A percentile compares a stretch with the other conserved stretches of the same genome.
phyloP scores from a whole-genome alignment of 2,329 filamentous ascomycete species.

The Didymella lethalis region DNA sequence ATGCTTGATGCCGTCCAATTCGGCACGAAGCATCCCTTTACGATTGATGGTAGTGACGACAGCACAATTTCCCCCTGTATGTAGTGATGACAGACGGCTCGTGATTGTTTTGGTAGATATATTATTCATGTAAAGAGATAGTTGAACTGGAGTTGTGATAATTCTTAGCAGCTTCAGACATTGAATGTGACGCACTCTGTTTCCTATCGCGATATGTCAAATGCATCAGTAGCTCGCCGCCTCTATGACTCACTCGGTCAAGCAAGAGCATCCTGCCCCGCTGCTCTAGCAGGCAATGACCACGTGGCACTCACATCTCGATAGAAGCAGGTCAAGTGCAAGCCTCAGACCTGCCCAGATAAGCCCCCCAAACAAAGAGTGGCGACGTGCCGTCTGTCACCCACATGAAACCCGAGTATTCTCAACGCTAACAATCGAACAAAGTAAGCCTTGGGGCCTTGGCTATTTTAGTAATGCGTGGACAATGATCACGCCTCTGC shows the following conservation, averaged over 20 bases:
- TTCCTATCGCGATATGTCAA: not conserved
- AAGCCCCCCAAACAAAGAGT: not conserved
- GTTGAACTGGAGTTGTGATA: not conserved
- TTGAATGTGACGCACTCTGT: not conserved
- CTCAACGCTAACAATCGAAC: not conserved
- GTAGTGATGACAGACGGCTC: not conserved
- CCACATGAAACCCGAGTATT: constrained; percentile 2
- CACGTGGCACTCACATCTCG: not conserved
- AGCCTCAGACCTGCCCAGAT: not conserved
- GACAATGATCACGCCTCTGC: constrained; percentile 1
- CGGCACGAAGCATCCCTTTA: not conserved
- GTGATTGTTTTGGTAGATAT: constrained; percentile 11
- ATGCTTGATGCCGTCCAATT: not conserved
- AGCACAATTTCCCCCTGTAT: constrained; percentile 1
- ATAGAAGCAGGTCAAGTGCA: not conserved
- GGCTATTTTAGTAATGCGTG: constrained; percentile 3
- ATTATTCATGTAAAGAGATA: constrained; percentile 13
- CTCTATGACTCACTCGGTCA: not conserved
- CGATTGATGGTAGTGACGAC: not conserved
- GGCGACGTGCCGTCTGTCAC: not conserved
- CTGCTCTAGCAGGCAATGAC: not conserved
- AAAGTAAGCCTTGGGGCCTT: not conserved
- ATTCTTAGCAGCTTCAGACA: not conserved
- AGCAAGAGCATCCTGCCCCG: not conserved
- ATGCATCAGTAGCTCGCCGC: not conserved